These are phyloP conservation scores for Hypoxylon perforatum DNA, from an alignment of 495 filamentous ascomycete species.

Conservation along the genomic window DNA sequence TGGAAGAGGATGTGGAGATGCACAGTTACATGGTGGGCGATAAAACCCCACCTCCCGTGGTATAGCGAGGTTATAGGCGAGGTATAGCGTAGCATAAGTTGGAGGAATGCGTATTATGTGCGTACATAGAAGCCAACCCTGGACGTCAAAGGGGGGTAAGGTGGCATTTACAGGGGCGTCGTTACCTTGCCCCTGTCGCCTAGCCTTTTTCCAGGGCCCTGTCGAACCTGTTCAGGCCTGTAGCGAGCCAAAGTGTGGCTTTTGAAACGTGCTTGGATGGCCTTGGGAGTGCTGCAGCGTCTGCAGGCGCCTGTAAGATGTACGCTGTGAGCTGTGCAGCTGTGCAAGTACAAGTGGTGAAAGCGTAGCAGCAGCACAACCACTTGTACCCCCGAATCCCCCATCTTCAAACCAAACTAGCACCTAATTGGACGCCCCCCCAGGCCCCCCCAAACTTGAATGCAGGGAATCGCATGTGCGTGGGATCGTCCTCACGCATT, in stretches of 20 bases:
- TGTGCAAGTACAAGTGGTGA: too few species aligned
- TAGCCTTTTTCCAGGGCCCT: background rate
- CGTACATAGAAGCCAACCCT: background rate
- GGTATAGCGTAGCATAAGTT: slow-evolving; percentile 2
- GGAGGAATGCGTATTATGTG: background rate
- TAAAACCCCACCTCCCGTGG: slow-evolving; percentile 31
- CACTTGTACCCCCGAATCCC: background rate
- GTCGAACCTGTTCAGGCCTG: background rate
- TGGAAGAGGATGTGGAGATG: background rate
- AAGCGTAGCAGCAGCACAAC: too few species aligned
- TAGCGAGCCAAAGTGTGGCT: slow-evolving; percentile 30
- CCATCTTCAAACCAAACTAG: background rate
- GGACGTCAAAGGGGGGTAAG: too few species aligned
- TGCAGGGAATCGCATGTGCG: slow-evolving; percentile 31
- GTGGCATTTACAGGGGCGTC: background rate
- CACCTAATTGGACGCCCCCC: background rate
- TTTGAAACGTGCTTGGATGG: slow-evolving; percentile 21
- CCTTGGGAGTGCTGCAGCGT: background rate
- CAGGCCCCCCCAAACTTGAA: background rate
- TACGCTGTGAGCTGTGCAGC: too few species aligned
- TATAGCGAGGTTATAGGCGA: too few species aligned
- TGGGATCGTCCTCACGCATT: slow-evolving; percentile 24
- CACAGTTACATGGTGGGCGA: slow-evolving; percentile 18
- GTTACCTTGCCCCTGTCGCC: slow-evolving; percentile 1
- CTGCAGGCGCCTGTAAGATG: background rate